Percentiles rank a stretch among this genome's conserved stretches.
These are phyloP conservation scores for Exobasidium cylindrosporum DNA, from an alignment of 1,284 basidiomycete genomes.

Conservation along the genomic window DNA sequence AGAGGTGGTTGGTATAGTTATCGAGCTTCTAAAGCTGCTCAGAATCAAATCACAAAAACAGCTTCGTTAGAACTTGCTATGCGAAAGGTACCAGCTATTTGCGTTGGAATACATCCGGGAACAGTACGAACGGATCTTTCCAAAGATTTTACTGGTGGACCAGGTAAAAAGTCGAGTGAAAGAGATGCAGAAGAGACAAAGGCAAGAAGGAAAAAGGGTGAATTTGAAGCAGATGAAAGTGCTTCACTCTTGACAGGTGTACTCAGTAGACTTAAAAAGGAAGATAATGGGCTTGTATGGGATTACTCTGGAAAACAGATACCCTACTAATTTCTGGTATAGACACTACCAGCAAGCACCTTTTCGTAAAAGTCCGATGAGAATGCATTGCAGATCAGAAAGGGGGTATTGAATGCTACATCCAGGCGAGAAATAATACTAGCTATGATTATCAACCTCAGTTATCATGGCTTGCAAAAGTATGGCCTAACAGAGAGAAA, in stretches of 20 bases:
- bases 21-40: constrained; percentile 70
- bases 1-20: constrained; percentile 72
- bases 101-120: constrained; percentile 56
- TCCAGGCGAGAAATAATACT: no score
- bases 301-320: constrained; percentile 68
- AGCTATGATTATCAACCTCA: no score
- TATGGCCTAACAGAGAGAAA: no score
- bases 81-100: constrained; percentile 62
- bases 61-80: constrained; percentile 66
- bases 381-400: no score
- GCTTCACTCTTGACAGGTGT: constrained; percentile 64
- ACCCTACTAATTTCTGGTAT: constrained; percentile 56
- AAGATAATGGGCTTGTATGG: constrained; percentile 66
- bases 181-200: constrained; percentile 26
- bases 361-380: no score
- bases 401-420: no score
- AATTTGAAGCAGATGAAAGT: constrained; percentile 66
- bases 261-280: constrained; percentile 58
- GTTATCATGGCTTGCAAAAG: no score
- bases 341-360: no score
- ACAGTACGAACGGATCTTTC: constrained; percentile 61
- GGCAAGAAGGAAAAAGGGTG: constrained; percentile 39
- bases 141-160: constrained; percentile 54
- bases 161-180: constrained; percentile 13
- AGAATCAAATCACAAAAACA: constrained; percentile 70